A percentile compares a stretch with the other conserved stretches of the same genome.
Evolutionary conservation across 2,329 filamentous ascomycete species (phyloP).

Genomic region (Boeremia lycopersici): DNA sequence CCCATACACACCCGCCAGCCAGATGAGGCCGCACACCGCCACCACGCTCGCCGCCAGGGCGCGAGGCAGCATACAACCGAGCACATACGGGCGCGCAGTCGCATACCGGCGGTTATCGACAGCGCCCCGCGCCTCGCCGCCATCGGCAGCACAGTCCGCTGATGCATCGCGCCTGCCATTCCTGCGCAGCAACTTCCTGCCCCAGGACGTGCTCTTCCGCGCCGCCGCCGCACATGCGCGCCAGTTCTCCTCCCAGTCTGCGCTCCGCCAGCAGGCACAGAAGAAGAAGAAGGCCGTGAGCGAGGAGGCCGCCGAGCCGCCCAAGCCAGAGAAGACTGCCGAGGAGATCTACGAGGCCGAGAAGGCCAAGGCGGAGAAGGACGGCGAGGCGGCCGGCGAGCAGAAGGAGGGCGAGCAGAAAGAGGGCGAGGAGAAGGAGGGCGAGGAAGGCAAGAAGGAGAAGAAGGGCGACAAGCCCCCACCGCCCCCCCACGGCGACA

Average conservation of each 20-base stretch:
- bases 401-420: constrained; percentile 51
- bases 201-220: constrained; percentile 47
- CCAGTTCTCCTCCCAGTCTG: constrained; percentile 51
- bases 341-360: constrained; percentile 50
- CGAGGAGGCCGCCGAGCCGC: constrained; percentile 34
- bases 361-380: constrained; percentile 48
- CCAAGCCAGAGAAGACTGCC: constrained; percentile 48
- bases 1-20: constrained; percentile 13
- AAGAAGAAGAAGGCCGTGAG: constrained; percentile 43
- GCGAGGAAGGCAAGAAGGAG: constrained; percentile 61
- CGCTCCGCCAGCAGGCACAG: constrained; percentile 42
- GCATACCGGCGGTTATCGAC: constrained; percentile 56
- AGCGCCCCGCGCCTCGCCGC: constrained; percentile 25
- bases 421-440: constrained; percentile 50
- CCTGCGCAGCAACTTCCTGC: constrained; percentile 52
- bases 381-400: constrained; percentile 54
- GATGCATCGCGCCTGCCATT: constrained; percentile 41
- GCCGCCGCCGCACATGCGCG: constrained; percentile 52
- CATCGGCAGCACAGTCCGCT: constrained; percentile 32
- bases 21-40: constrained; percentile 54
- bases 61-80: constrained; percentile 45
- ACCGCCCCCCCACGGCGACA: constrained; percentile 95
- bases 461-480: constrained; percentile 73
- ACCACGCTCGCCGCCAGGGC: constrained; percentile 50
- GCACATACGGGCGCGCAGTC: constrained; percentile 52